A percentile compares a stretch with the other conserved stretches of the same genome.
These are phyloP conservation scores for Corymbia maculata DNA, from an alignment of 345 rosid genomes.

Conservation along the genomic window DNA sequence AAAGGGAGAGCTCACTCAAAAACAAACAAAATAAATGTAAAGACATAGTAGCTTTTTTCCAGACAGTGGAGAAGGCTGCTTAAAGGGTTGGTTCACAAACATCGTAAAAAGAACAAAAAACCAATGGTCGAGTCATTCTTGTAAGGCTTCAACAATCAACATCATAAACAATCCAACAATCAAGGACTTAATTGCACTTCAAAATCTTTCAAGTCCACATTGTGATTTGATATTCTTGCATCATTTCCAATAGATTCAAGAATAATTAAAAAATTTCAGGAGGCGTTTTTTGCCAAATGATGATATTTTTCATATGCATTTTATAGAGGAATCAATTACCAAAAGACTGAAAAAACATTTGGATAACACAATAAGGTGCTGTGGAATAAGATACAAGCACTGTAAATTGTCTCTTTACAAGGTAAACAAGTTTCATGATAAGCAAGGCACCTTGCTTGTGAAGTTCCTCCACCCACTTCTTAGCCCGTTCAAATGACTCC, in stretches of 20 bases:
- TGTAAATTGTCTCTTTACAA: background rate
- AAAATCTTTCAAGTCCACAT: background rate
- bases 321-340: background rate
- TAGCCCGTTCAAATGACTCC: conserved; percentile 49
- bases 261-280: background rate
- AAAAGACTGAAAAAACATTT: background rate
- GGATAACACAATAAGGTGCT: background rate
- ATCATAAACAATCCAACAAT: background rate
- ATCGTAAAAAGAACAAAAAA: background rate
- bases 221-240: background rate
- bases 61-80: background rate
- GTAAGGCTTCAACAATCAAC: background rate
- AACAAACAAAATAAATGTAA: background rate
- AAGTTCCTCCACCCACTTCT: conserved; percentile 61
- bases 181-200: background rate
- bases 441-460: conserved; percentile 40
- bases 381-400: background rate
- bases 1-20: background rate
- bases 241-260: background rate
- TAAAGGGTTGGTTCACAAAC: background rate
- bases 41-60: background rate
- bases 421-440: background rate
- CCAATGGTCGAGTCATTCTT: background rate
- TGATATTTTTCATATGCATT: background rate
- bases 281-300: background rate